These are phyloP conservation scores for Pseudocercospora musae DNA, from an alignment of 2,329 filamentous ascomycete genomes.

Conservation along the genomic window DNA sequence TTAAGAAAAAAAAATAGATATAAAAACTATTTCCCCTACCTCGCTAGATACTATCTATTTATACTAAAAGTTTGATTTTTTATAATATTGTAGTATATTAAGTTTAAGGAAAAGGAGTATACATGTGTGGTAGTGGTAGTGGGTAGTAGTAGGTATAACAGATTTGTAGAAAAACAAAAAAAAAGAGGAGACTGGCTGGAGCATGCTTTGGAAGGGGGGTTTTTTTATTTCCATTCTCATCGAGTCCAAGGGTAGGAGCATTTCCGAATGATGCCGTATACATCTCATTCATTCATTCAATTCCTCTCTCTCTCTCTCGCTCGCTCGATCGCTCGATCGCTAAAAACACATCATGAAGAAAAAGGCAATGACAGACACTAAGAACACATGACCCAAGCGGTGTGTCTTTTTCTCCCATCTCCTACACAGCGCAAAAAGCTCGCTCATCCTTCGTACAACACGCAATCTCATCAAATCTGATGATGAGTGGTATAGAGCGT, in stretches of 20 bases:
- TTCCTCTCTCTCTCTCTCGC: neutral
- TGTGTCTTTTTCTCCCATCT: neutral
- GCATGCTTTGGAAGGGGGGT: no score
- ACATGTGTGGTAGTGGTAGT: no score
- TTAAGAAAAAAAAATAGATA: no score
- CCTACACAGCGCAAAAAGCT: neutral
- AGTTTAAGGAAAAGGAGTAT: no score
- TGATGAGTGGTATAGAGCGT: neutral
- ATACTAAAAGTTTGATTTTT: no score
- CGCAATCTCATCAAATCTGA: neutral
- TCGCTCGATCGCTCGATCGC: no score
- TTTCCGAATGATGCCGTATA: neutral
- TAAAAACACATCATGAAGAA: neutral
- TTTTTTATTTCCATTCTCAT: neutral
- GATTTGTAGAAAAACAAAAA: no score
- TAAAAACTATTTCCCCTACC: no score
- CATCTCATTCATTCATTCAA: neutral
- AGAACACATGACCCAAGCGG: neutral
- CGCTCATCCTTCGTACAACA: neutral
- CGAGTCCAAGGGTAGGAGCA: neutral
- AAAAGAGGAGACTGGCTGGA: no score
- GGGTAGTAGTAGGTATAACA: no score
- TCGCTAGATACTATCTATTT: no score
- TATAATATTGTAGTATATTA: no score
- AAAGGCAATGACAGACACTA: neutral